phyloP scores from a whole-genome alignment of 1,284 basidiomycete species.

The Puccinia hordei region DNA sequence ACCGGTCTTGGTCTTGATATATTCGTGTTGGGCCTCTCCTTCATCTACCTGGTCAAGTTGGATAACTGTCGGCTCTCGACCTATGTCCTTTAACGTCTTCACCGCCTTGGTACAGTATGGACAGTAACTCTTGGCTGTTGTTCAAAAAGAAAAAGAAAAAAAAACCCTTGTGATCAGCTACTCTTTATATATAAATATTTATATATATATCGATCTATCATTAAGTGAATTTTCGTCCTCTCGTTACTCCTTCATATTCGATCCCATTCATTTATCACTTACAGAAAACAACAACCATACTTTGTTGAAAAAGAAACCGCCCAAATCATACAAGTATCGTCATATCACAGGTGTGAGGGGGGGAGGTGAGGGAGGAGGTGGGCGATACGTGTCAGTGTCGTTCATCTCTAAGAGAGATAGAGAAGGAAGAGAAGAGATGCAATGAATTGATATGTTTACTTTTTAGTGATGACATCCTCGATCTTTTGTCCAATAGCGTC shows the following conservation, averaged over 20 bases:
- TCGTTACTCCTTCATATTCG: too few relatives aligned
- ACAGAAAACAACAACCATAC: slow-evolving; percentile 46
- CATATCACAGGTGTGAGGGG: background rate
- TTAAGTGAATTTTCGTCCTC: too few relatives aligned
- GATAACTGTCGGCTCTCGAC: slow-evolving; percentile 56
- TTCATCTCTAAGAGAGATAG: background rate
- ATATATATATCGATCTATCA: too few relatives aligned
- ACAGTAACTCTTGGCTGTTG: slow-evolving; percentile 30
- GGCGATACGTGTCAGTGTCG: too few relatives aligned
- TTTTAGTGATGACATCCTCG: slow-evolving; percentile 23
- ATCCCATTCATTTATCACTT: too few relatives aligned
- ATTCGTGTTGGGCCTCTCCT: slow-evolving; percentile 57
- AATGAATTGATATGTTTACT: background rate
- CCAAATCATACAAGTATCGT: too few relatives aligned
- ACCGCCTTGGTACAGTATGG: slow-evolving; percentile 37
- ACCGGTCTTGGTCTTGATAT: slow-evolving; percentile 60
- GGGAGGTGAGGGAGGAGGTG: too few relatives aligned
- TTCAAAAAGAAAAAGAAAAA: background rate
- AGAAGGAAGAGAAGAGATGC: background rate
- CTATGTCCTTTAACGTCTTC: slow-evolving; percentile 14
- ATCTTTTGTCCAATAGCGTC: slow-evolving; percentile 5
- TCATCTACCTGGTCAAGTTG: slow-evolving; percentile 60
- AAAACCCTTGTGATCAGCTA: too few relatives aligned
- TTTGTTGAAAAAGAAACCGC: background rate
- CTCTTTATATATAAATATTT: too few relatives aligned